Percentiles rank a stretch among this genome's conserved stretches.
Evolutionary conservation across 2,329 filamentous ascomycete species (phyloP).

Genomic region (Fusarium mexicanum): DNA sequence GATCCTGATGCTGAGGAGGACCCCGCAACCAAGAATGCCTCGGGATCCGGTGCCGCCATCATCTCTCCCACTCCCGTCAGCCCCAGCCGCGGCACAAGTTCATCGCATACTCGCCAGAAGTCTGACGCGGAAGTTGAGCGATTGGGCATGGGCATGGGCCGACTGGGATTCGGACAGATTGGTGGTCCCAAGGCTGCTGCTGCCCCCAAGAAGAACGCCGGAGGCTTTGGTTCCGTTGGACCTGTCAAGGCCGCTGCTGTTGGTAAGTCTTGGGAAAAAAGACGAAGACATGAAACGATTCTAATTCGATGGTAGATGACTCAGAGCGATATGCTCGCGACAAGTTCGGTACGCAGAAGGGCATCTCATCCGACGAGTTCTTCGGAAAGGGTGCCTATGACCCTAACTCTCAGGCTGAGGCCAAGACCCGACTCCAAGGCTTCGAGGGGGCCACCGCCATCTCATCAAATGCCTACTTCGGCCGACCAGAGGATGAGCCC

Average conservation of each 20-base stretch:
- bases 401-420: conserved; percentile 80
- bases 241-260: conserved; percentile 75
- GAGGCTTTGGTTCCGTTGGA: conserved; percentile 86
- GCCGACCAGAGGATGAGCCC: conserved; percentile 84
- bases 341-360: conserved; percentile 93
- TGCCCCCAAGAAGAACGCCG: conserved; percentile 75
- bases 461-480: conserved; percentile 97
- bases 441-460: conserved; percentile 94
- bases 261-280: conserved; percentile 59
- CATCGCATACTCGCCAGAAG: conserved; percentile 65
- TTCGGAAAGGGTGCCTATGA: conserved; percentile 93
- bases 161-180: conserved; percentile 89
- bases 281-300: not conserved
- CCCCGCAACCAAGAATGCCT: conserved; percentile 56
- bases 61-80: conserved; percentile 79
- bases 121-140: conserved; percentile 84
- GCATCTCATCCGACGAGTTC: conserved; percentile 97
- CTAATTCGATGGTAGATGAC: conserved; percentile 63
- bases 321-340: conserved; percentile 83
- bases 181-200: conserved; percentile 69
- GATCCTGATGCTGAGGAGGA: conserved; percentile 86
- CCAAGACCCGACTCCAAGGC: conserved; percentile 85
- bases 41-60: conserved; percentile 69
- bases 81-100: conserved; percentile 67
- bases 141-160: conserved; percentile 86